A percentile compares a stretch with the other conserved stretches of the same genome.
These are phyloP conservation scores for Citrus trifoliata DNA, from an alignment of 345 rosid species.

Conservation along the genomic window DNA sequence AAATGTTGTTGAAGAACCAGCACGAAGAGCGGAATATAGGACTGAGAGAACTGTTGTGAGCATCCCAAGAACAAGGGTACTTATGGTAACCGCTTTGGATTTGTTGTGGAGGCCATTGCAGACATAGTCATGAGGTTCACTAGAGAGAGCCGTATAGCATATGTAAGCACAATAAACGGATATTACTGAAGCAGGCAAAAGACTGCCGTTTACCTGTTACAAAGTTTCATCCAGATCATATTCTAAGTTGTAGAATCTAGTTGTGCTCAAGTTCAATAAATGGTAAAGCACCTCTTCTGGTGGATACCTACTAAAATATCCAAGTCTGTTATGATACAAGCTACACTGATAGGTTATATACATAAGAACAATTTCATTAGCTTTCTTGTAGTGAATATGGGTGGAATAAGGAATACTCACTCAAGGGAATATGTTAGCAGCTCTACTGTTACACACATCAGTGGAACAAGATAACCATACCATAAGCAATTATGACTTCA, in stretches of 20 bases:
- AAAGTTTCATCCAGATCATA: conserved; percentile 16
- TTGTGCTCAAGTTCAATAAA: neutral
- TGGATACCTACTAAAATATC: neutral
- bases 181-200: conserved; percentile 91
- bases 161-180: conserved; percentile 91
- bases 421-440: neutral
- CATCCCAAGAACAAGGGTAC: conserved; percentile 90
- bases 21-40: conserved; percentile 85
- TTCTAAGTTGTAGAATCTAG: neutral
- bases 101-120: conserved; percentile 88
- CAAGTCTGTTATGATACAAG: neutral
- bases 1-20: conserved; percentile 90
- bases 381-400: neutral
- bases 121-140: conserved; percentile 87
- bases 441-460: neutral
- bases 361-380: neutral
- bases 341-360: neutral
- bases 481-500: neutral
- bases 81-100: conserved; percentile 67
- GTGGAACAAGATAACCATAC: neutral
- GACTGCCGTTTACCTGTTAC: conserved; percentile 88
- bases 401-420: neutral
- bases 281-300: neutral
- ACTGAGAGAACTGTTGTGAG: conserved; percentile 88
- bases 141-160: conserved; percentile 94